Conservation (phyloP, 371 early-diverging fungal genomes). For the Mucor plumbeus region DNA sequence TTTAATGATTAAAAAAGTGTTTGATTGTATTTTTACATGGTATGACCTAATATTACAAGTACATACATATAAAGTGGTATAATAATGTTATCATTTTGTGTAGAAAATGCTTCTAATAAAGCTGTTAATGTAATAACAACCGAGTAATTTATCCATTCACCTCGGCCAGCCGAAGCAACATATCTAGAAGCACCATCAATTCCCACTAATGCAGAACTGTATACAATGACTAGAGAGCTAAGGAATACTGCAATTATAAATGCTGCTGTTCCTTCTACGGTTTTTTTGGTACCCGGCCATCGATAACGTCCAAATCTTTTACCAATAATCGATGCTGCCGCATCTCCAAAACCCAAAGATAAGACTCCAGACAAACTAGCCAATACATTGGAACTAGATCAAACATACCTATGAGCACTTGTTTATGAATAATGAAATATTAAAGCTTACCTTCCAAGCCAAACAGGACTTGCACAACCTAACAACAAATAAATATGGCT, state of each 20-base stretch:
- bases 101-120: conserved; percentile 64
- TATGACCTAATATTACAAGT: conserved; percentile 32
- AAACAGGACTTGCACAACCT: conserved; percentile 91
- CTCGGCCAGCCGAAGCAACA: conserved; percentile 29
- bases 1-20: not conserved
- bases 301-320: conserved; percentile 68
- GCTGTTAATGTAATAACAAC: conserved; percentile 45
- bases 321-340: conserved; percentile 88
- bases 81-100: conserved; percentile 82
- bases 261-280: conserved; percentile 87
- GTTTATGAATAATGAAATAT: no score
- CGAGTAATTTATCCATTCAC: conserved; percentile 30
- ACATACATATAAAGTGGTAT: conserved; percentile 74
- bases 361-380: conserved; percentile 81
- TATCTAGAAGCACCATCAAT: conserved; percentile 28
- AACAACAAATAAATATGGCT: conserved; percentile 88
- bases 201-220: conserved; percentile 31
- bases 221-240: conserved; percentile 48
- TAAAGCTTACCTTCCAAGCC: conserved; percentile 69
- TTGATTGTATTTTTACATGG: conserved; percentile 6
- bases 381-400: conserved; percentile 44
- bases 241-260: conserved; percentile 71
- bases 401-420: no score
- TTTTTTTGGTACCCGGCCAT: conserved; percentile 84
- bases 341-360: conserved; percentile 87